A percentile compares a stretch with the other conserved stretches of the same genome.
Evolutionary conservation across 257 asterid genomes (phyloP).

Genomic region (Gentiana straminea): DNA sequence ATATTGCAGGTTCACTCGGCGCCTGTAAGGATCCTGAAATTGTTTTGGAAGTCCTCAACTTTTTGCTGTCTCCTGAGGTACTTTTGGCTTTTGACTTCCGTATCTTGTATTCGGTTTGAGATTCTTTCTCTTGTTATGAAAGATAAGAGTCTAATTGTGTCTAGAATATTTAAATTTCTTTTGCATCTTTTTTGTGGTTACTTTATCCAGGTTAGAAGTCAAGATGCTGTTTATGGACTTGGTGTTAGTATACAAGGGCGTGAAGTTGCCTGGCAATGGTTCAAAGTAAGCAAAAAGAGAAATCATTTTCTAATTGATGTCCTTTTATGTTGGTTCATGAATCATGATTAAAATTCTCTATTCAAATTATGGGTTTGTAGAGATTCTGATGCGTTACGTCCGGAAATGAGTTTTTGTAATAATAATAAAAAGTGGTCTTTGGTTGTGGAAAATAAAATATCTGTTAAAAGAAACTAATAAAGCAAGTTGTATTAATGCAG

Average conservation of each 20-base stretch:
- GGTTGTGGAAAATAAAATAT: too few relatives aligned
- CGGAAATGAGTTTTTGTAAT: too few relatives aligned
- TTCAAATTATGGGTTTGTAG: too few relatives aligned
- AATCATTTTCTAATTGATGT: too few relatives aligned
- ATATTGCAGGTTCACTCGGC: conserved; percentile 48
- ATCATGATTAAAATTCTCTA: too few relatives aligned
- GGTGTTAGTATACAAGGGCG: conserved; percentile 62
- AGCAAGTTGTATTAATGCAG: conserved; percentile 23
- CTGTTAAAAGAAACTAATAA: too few relatives aligned
- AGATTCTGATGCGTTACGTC: too few relatives aligned
- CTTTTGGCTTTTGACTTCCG: conserved; percentile 5
- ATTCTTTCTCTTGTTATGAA: background rate
- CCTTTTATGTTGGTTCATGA: too few relatives aligned
- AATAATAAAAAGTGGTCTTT: too few relatives aligned
- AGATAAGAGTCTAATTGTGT: background rate
- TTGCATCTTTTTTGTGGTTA: conserved; percentile 1
- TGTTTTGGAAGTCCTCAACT: conserved; percentile 55
- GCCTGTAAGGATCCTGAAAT: conserved; percentile 74
- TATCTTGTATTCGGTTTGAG: background rate
- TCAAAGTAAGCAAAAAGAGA: conserved; percentile 43
- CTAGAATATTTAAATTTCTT: background rate
- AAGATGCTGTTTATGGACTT: conserved; percentile 76
- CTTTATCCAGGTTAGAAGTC: conserved; percentile 72
- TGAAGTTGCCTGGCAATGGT: conserved; percentile 79
- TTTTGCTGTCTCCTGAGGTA: conserved; percentile 75